Evolutionary conservation across 1,284 basidiomycete genomes (phyloP), one percentile per base, ranked within the genome.

Genomic region (Boletellus deceptivus): DNA sequence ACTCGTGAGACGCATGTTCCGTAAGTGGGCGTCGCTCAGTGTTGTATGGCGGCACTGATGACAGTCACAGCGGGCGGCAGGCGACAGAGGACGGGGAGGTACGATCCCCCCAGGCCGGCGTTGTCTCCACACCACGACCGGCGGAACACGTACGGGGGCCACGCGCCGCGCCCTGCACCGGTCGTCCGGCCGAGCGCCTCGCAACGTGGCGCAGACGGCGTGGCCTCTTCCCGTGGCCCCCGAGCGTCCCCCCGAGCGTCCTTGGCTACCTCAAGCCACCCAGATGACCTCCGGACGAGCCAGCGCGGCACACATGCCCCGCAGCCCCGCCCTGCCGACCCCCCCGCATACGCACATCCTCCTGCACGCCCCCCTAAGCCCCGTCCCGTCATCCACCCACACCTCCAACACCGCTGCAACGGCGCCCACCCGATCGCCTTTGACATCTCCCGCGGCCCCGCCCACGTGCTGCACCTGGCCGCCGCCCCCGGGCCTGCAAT

Each of bases 261-360:
- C 22, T 54, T 59, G 14, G 57, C 52, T 3, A 57, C 53, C 25
- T 25, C 25, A 18, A 55, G 69, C 7, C 56, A 70, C 18, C n/a
- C n/a, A n/a, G n/a, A n/a, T n/a, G n/a, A n/a, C n/a, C n/a, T n/a
- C n/a, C n/a, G 38, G 31, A 17, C 39, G 2, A 36, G 35, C 29
- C 6, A 43, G 9, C 53, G 11, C 18, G 25, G 41, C 9, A 27
- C 35, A 44, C 41, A 42, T 22, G 42, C 35, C 35, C 76, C 75
- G 8, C 51, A 58, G 11, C 34, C 70, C 6, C 71, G 75, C 7
- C 72, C 73, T 43, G 72, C 79, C 9, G 25, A 25, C n/a, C n/a
- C 55, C 70, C 76, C 38, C 73, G 77, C 48, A 70, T 84, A 31
- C 82, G 83, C 57, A 80, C 80, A n/a, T n/a, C n/a, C n/a, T n/a